Evolutionary conservation across 225 moss, liverwort and hornwort species (phyloP).

Genomic region (Climacium dendroides): DNA sequence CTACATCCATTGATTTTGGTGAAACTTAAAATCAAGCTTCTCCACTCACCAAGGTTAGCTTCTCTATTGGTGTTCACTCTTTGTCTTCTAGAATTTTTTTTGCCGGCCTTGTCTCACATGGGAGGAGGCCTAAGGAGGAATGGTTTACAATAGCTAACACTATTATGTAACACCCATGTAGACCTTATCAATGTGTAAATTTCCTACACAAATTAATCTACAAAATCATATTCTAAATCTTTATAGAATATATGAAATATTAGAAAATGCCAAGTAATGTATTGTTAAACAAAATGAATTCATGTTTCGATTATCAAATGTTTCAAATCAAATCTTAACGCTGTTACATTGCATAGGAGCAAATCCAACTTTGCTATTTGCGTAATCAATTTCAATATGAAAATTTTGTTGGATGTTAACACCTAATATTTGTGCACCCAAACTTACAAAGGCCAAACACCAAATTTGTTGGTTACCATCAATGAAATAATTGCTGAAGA

Average conservation of each 20-base stretch:
- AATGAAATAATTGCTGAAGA: rapidly evolving
- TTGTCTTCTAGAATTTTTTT: no score
- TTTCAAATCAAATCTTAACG: background rate
- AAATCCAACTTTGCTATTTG: background rate
- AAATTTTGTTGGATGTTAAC: background rate
- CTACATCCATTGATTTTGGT: no score
- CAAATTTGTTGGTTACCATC: background rate
- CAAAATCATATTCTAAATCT: no score
- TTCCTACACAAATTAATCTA: background rate
- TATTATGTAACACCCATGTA: background rate
- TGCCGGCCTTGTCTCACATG: no score
- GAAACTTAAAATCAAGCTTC: no score
- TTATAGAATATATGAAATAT: rapidly evolving
- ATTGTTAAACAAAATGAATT: background rate
- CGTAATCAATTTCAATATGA: background rate
- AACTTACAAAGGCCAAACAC: background rate
- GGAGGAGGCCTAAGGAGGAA: no score
- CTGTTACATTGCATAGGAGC: background rate
- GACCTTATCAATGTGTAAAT: background rate
- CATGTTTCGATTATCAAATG: no score
- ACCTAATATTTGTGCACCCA: background rate
- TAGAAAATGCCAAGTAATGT: background rate
- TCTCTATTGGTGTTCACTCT: no score
- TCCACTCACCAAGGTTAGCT: no score
- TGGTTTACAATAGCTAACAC: no score